These are phyloP conservation scores for Davidsoniella virescens DNA, from an alignment of 2,329 filamentous ascomycete genomes.

Conservation along the genomic window DNA sequence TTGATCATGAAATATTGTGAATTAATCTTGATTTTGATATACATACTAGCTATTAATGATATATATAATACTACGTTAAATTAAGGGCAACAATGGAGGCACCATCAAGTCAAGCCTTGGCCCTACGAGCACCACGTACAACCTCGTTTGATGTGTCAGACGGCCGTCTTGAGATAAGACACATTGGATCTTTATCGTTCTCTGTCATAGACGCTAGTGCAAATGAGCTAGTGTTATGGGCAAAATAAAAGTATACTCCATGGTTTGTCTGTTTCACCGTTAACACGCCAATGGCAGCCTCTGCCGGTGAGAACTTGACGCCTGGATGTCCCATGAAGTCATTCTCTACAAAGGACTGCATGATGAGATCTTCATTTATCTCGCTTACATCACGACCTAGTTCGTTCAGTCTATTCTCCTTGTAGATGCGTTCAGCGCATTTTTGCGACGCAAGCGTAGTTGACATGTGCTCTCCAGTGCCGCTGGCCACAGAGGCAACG, in stretches of 20 bases:
- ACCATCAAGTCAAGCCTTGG: constrained; percentile 1
- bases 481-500: constrained; percentile 78
- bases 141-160: constrained; percentile 46
- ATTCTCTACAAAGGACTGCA: constrained; percentile 62
- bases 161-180: constrained; percentile 46
- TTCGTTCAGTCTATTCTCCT: constrained; percentile 42
- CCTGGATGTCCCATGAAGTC: constrained; percentile 91
- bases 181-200: constrained; percentile 55
- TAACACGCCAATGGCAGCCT: constrained; percentile 82
- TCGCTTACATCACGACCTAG: constrained; percentile 48
- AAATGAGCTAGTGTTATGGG: constrained; percentile 84
- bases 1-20: too few relatives aligned
- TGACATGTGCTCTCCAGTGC: constrained; percentile 95
- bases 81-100: neutral
- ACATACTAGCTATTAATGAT: neutral
- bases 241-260: constrained; percentile 78
- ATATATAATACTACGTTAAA: neutral
- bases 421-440: constrained; percentile 73
- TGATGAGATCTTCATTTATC: constrained; percentile 58
- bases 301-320: constrained; percentile 60
- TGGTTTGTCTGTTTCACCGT: constrained; percentile 67
- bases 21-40: neutral
- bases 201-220: constrained; percentile 81
- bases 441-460: constrained; percentile 81
- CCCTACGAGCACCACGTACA: constrained; percentile 37